A percentile compares a stretch with the other conserved stretches of the same genome.
Evolutionary conservation across 257 asterid genomes (phyloP).

Genomic region (Solanum pimpinellifolium): DNA sequence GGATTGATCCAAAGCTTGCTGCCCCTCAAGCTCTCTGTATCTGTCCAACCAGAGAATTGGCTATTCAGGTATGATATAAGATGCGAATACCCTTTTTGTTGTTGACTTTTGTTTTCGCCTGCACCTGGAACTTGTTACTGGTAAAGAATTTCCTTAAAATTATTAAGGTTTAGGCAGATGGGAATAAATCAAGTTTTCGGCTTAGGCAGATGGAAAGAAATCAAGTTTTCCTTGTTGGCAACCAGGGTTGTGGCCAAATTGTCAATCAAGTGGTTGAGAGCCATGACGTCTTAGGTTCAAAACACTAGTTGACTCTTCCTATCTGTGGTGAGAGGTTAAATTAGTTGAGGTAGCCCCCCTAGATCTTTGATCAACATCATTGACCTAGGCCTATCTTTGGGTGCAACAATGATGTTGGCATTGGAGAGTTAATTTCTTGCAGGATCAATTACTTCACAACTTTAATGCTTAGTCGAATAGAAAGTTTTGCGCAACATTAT

Average conservation of each 20-base stretch:
- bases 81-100: not conserved
- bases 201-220: not conserved
- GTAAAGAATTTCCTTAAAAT: not conserved
- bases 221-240: not conserved
- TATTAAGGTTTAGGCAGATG: not conserved
- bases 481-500: not conserved
- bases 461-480: not conserved
- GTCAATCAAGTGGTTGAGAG: no score
- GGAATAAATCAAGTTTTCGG: not conserved
- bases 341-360: no score
- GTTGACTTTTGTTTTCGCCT: not conserved
- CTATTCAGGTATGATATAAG: conserved; percentile 56
- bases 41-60: conserved; percentile 94
- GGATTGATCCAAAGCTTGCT: conserved; percentile 47
- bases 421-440: not conserved
- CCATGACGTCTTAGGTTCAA: no score
- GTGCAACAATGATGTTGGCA: not conserved
- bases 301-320: no score
- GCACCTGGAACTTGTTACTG: not conserved
- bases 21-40: conserved; percentile 96
- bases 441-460: not conserved
- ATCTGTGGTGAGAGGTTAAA: no score
- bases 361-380: not conserved
- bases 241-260: no score
- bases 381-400: not conserved